phyloP scores from a whole-genome alignment of 1,139 yeast genomes.

The Geotrichum klebahnii region DNA sequence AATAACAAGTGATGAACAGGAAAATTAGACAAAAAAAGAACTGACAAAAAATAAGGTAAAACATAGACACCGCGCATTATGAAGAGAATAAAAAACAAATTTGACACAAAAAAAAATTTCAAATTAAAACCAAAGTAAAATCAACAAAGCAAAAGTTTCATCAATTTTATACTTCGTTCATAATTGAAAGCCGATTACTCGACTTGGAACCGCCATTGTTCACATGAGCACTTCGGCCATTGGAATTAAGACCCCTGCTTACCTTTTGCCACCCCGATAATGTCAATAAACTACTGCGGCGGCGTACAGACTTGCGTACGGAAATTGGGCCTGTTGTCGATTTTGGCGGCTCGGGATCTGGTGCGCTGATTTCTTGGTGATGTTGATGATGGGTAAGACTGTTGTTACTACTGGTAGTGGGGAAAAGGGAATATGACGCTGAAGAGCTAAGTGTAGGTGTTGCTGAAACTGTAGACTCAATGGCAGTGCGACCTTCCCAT shows the following conservation, averaged over 20 bases:
- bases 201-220: no score
- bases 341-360: no score
- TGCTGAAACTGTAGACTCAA: not conserved
- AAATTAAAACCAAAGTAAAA: no score
- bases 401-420: not conserved
- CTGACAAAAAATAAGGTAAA: no score
- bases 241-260: not conserved
- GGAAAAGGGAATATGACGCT: not conserved
- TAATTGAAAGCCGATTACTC: not conserved
- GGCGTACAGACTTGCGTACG: not conserved
- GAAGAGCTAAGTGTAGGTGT: not conserved
- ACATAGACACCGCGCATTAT: no score
- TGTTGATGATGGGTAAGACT: no score
- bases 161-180: constrained; percentile 4
- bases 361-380: no score
- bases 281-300: constrained; percentile 8
- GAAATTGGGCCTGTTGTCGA: not conserved
- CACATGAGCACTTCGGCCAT: no score
- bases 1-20: no score
- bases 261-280: constrained; percentile 1
- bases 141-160: no score
- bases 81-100: no score
- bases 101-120: not conserved
- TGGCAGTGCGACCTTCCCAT: not conserved
- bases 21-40: no score